Evolutionary conservation across 108 stramenopile species (phyloP), one percentile per base, ranked within the genome.

Genomic region (Nitzschia inconspicua): DNA sequence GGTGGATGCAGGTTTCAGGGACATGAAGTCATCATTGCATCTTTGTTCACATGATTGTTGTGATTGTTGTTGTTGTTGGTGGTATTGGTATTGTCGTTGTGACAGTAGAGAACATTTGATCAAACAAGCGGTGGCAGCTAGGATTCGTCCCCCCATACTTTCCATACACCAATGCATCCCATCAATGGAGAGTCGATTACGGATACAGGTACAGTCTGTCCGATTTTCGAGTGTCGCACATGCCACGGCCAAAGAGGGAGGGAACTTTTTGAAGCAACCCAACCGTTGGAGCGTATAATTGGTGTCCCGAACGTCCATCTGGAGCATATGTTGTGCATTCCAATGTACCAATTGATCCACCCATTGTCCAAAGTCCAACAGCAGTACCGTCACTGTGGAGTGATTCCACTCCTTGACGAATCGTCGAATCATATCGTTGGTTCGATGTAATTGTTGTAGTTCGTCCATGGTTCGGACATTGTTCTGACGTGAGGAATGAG

Each of bases 121-220:
- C 47, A 73, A 44, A 48, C 77, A 78, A 2, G 73, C 68, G 6
- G 70, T n/a, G 2, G 57, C 68, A 9, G 64, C 68, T 4, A 42
- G 55, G 35, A 58, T 42, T 35, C 72, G 40, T 37, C 69, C 68
- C 13, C 72, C 72, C 43, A 78, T 19, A 9, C 68, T 70, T 44
- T 70, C 65, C 16, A 73, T 60, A 42, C 77, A 78, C 31, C 63
- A 57, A 42, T 78, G 77, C 68, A 78, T 78, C 8, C 77, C 72
- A 56, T 78, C 73, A 25, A 8, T 10, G 28, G 48, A 51, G 19
- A 78, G 34, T 22, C 47, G 47, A 47, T 78, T 78, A 13, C 22
- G 55, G 5, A 6, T 49, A 24, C 48, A 49, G 5, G 18, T 49
- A 24, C 48, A 49, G n/a, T 5, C 5, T 9, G n/a, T 13, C 4